A percentile compares a stretch with the other conserved stretches of the same genome.
These are phyloP conservation scores for Saccharomyces hybrid DNA, from an alignment of 1,139 yeast species.

Conservation along the genomic window DNA sequence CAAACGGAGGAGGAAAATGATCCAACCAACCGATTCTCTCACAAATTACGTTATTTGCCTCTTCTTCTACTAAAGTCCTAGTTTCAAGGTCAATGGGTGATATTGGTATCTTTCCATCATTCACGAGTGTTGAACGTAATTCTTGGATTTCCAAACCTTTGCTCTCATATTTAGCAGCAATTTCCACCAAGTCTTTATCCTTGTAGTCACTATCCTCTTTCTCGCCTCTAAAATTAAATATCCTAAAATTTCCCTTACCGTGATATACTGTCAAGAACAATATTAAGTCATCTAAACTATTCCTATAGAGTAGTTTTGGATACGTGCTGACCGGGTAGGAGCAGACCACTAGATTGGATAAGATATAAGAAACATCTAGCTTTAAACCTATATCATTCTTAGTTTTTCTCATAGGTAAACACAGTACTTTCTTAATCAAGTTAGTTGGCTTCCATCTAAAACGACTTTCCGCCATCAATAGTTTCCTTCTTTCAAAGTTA, in stretches of 20 bases:
- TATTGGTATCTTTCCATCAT: not conserved
- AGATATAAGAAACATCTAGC: conserved; percentile 60
- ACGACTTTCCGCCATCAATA: too few species aligned
- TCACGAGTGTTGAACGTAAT: not conserved
- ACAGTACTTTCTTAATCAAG: conserved; percentile 15
- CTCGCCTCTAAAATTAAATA: conserved; percentile 69
- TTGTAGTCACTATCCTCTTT: conserved; percentile 42
- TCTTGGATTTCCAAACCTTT: not conserved
- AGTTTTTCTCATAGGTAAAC: conserved; percentile 22
- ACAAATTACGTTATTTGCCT: conserved; percentile 3
- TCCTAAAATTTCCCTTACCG: conserved; percentile 50
- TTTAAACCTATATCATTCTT: conserved; percentile 26
- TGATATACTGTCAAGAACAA: conserved; percentile 45
- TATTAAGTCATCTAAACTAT: conserved; percentile 46
- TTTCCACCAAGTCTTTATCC: conserved; percentile 31
- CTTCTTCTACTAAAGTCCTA: not conserved
- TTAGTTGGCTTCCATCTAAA: conserved; percentile 10
- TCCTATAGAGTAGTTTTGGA: conserved; percentile 46
- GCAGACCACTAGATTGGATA: conserved; percentile 55
- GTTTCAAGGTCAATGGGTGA: not conserved
- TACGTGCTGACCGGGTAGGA: conserved; percentile 58
- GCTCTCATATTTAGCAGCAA: not conserved
- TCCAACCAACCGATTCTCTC: conserved; percentile 47
- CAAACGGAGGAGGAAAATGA: conserved; percentile 69
- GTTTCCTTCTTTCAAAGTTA: too few species aligned